phyloP scores from a whole-genome alignment of 208 protist genomes.

The Acanthamoeba royreba region DNA sequence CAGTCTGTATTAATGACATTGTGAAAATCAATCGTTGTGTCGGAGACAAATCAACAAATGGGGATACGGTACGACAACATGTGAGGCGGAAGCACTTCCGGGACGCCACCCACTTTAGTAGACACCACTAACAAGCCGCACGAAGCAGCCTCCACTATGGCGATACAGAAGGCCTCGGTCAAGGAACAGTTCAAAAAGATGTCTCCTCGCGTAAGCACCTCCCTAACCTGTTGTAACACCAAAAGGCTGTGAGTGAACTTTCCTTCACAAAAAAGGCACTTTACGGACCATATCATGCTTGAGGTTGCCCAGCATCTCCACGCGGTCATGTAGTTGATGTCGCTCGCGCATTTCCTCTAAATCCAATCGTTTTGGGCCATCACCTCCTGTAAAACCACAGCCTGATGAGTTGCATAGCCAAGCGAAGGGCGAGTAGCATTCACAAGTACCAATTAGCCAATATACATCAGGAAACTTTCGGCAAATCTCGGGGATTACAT shows the following conservation, averaged over 20 bases:
- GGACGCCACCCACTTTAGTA: constrained; percentile 96
- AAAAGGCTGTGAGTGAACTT: background rate
- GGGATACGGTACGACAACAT: constrained; percentile 89
- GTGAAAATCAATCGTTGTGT: background rate
- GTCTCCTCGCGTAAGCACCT: constrained; percentile 92
- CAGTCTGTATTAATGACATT: constrained; percentile 4
- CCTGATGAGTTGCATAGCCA: too few relatives aligned
- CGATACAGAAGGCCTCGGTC: constrained; percentile 99
- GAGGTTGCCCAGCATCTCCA: constrained; percentile 93
- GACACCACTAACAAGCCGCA: constrained; percentile 93
- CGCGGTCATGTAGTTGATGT: constrained; percentile 93
- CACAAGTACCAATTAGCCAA: constrained; percentile 89
- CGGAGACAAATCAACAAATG: background rate
- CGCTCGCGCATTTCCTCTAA: constrained; percentile 96
- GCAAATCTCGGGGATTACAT: constrained; percentile 95
- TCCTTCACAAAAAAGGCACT: background rate
- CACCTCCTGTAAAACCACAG: constrained; percentile 87
- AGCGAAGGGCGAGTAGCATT: background rate
- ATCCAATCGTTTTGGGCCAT: constrained; percentile 92
- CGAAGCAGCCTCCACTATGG: constrained; percentile 95
- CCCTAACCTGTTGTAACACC: constrained; percentile 79
- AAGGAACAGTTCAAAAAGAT: constrained; percentile 98
- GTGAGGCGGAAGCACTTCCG: constrained; percentile 94
- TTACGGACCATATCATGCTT: constrained; percentile 82
- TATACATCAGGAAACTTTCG: constrained; percentile 87